Percentiles rank a stretch among this genome's conserved stretches.
Conservation (phyloP, 1,139 yeast species). For the Magnusiomyces paraingens region DNA sequence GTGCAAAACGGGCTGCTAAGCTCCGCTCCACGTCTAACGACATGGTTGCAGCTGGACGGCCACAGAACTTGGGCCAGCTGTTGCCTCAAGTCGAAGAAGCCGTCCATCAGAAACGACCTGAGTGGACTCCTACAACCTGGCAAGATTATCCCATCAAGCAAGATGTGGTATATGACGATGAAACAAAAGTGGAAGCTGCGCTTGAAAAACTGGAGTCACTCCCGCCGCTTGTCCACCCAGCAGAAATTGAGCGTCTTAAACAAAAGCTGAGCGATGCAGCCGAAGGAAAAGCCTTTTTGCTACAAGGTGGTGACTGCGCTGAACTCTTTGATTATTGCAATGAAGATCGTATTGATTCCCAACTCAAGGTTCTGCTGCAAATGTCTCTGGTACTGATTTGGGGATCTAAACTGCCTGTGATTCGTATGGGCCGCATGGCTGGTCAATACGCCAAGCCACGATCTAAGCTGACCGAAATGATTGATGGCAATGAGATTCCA, state of each 20-base stretch:
- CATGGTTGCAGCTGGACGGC: slow-evolving; percentile 16
- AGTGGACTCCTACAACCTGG: slow-evolving; percentile 41
- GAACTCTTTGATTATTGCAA: slow-evolving; percentile 41
- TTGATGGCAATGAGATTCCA: slow-evolving; percentile 38
- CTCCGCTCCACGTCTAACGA: slow-evolving; percentile 33
- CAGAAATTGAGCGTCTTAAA: slow-evolving; percentile 34
- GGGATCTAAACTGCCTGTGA: slow-evolving; percentile 38
- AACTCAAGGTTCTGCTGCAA: slow-evolving; percentile 38
- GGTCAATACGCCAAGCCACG: slow-evolving; percentile 44
- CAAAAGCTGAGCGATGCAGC: slow-evolving; percentile 36
- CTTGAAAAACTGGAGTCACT: slow-evolving; percentile 37
- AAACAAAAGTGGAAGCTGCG: slow-evolving; percentile 33
- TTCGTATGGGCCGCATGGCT: slow-evolving; percentile 40
- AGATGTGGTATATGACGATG: slow-evolving; percentile 39
- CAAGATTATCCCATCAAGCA: slow-evolving; percentile 39
- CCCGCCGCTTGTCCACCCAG: slow-evolving; percentile 39
- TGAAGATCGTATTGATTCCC: slow-evolving; percentile 37
- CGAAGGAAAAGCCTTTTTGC: slow-evolving; percentile 38
- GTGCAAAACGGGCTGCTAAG: slow-evolving; percentile 36
- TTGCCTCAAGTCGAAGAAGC: neutral
- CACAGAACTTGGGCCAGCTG: slow-evolving; percentile 1
- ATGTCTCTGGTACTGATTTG: slow-evolving; percentile 40
- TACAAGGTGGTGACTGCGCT: slow-evolving; percentile 45
- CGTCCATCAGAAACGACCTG: slow-evolving; percentile 8
- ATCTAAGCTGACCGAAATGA: slow-evolving; percentile 37